Base-by-base conservation (phyloP, 495 filamentous ascomycete species). In the Beverwykella pulmonaria region DNA sequence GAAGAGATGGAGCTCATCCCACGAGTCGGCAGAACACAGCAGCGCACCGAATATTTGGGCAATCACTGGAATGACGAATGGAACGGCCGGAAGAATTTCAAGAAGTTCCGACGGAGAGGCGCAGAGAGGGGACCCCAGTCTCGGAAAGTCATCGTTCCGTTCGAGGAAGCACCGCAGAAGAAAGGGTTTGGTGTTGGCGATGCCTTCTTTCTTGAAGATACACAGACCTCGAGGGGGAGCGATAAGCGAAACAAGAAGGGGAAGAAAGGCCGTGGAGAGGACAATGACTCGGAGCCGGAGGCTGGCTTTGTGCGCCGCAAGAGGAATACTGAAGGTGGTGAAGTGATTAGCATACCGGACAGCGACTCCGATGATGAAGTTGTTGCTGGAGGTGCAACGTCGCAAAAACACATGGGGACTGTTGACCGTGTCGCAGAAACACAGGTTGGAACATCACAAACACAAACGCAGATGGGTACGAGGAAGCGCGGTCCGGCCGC, bases 1-100 rank as follows among this genome's bases (percentile, higher is more conserved):
- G 92, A 94, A 71, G 84, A 90, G 54, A 91, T 94, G 81, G 84
- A 90, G 19, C 68, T 97, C 7, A 48, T 32, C 12, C 61, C 64
- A 0, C 76, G 76, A 17, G 25, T 61, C 44, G 48, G 15, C 54
- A 62, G 17, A 27, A 22, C 26, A 23, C 34, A 27, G 2, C 27
- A 57, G 23, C 36, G n/a, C 57, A 76, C 30, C 70, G 69, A 20
- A 76, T 80, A n/a, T 79, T 81, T 47, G 6, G 82, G 82, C 57
- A 83, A 84, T 10, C 84, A 92, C 23, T 97, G 95, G 94, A 87
- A 97, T 71, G 88, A 92, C 1, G 80, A 82, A 36, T 98, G 95
- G 95, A 96, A 97, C 73, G 94, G 95, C 0, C 85, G 93, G 6
- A 95, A 92, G 78, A 98, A 98, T 69, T 98, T 97, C 81, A 98